These are phyloP conservation scores for Macaranga tanarius DNA, from an alignment of 441 rosid species.

Conservation along the genomic window DNA sequence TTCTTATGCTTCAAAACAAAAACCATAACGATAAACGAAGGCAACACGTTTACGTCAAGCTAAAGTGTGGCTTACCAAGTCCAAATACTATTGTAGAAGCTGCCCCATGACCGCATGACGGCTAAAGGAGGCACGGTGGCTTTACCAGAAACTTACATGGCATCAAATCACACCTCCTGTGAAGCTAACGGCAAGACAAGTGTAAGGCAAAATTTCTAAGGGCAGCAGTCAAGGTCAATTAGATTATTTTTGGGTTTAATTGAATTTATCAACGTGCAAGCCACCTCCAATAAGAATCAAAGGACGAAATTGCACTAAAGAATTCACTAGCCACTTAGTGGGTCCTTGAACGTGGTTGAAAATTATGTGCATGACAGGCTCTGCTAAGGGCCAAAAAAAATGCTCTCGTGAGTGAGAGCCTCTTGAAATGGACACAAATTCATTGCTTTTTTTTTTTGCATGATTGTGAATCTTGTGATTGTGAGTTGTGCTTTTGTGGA, in stretches of 20 bases:
- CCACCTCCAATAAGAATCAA: neutral
- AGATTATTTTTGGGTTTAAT: neutral
- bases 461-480: neutral
- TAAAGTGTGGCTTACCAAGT: neutral
- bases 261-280: neutral
- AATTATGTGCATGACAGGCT: neutral
- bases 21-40: neutral
- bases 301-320: neutral
- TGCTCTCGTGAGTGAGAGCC: neutral
- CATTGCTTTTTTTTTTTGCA: neutral
- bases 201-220: neutral
- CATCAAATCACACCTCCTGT: neutral
- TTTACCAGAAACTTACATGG: neutral
- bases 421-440: neutral
- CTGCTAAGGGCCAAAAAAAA: neutral
- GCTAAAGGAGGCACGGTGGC: neutral
- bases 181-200: conserved; percentile 3
- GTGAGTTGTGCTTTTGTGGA: no score
- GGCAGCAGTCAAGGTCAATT: conserved; percentile 3
- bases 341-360: conserved; percentile 19
- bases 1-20: neutral
- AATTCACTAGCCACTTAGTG: conserved; percentile 4
- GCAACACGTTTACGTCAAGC: conserved; percentile 7
- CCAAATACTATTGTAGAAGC: neutral
- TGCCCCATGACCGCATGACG: neutral